Percentiles rank a stretch among this genome's conserved stretches.
Evolutionary conservation across 2,329 filamentous ascomycete genomes (phyloP).

Genomic region (Sodiomyces alkalinus): DNA sequence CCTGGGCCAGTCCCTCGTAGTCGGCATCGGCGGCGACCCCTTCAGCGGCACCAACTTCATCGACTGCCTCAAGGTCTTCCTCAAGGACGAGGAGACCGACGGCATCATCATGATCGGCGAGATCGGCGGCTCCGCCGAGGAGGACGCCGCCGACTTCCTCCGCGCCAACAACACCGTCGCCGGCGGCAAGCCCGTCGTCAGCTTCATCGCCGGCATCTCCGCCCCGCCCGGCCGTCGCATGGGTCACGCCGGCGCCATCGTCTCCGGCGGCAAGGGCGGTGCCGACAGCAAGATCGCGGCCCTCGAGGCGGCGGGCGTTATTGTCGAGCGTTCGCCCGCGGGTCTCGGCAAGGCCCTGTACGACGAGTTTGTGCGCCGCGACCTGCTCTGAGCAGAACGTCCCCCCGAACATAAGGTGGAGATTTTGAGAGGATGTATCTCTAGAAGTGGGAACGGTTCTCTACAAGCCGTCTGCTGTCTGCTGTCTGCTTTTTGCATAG

Average conservation of each 20-base stretch:
- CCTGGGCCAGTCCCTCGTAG: conserved; percentile 92
- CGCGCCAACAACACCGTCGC: conserved; percentile 80
- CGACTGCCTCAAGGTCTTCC: conserved; percentile 95
- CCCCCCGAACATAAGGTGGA: no score
- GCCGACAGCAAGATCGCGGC: conserved; percentile 97
- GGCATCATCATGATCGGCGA: conserved; percentile 99
- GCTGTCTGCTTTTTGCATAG: no score
- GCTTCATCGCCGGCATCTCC: conserved; percentile 97
- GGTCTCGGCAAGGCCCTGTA: conserved; percentile 85
- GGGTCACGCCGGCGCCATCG: conserved; percentile 97
- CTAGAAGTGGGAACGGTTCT: no score
- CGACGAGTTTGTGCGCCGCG: conserved; percentile 88
- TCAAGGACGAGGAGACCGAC: conserved; percentile 89
- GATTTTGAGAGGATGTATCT: no score
- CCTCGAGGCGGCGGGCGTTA: conserved; percentile 81
- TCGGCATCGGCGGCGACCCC: conserved; percentile 95
- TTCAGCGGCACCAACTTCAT: conserved; percentile 99
- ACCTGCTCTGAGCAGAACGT: conserved; percentile 87
- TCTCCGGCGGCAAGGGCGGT: conserved; percentile 92
- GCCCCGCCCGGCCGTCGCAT: conserved; percentile 92
- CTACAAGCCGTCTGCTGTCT: no score
- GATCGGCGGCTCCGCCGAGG: conserved; percentile 93
- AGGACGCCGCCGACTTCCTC: conserved; percentile 94
- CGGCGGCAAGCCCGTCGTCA: conserved; percentile 81
- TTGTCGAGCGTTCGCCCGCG: conserved; percentile 91